These are phyloP conservation scores for Rosa rugosa DNA, from an alignment of 306 rosid genomes.

Conservation along the genomic window DNA sequence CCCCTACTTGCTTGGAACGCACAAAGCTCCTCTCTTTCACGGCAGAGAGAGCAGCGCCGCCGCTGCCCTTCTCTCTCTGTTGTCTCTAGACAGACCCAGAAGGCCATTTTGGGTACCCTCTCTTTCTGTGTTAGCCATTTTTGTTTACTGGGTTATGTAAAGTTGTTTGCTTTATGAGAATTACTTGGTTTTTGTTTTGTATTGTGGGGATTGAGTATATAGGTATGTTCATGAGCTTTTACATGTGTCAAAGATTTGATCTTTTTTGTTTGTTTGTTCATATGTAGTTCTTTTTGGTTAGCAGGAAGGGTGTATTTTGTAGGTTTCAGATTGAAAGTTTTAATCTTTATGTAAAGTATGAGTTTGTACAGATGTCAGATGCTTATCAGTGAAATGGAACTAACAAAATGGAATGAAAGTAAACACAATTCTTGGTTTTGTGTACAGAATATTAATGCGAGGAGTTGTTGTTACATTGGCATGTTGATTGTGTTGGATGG, in stretches of 20 bases:
- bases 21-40: conserved; percentile 27
- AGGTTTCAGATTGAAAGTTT: conserved; percentile 6
- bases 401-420: background rate
- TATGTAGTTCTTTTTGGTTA: background rate
- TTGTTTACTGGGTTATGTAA: conserved; percentile 5
- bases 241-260: conserved; percentile 2
- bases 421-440: background rate
- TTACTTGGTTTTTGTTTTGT: background rate
- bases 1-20: conserved; percentile 50
- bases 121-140: background rate
- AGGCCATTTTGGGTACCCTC: conserved; percentile 17
- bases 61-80: background rate
- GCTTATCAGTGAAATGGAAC: background rate
- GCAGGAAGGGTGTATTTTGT: background rate
- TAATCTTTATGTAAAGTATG: background rate
- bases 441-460: background rate
- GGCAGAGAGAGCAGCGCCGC: conserved; percentile 38
- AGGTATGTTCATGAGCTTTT: conserved; percentile 12
- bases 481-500: background rate
- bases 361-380: background rate
- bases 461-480: background rate
- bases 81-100: background rate
- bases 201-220: background rate
- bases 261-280: background rate
- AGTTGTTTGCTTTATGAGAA: conserved; percentile 14